Base-by-base conservation (phyloP, 2,329 filamentous ascomycete genomes). In the Colletotrichum sp. region DNA sequence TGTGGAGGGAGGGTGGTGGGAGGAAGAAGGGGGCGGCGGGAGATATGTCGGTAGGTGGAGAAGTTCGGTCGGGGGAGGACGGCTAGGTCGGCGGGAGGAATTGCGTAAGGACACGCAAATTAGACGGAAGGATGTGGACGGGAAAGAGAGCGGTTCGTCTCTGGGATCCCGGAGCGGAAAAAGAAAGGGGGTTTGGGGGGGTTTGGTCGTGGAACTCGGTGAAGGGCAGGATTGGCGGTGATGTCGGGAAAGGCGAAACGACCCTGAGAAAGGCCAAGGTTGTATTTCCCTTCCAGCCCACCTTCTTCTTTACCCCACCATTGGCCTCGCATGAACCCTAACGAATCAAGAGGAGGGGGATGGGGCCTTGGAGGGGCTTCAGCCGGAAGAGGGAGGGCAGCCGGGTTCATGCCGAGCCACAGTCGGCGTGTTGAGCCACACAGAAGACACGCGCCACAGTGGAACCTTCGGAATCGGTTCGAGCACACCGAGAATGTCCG, bases 231-330 rank as follows among this genome's bases (percentile, higher is more conserved):
- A 75, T 66, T 62, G 72, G 72, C 72, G 72, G 68, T 75, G 72
- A 66, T 75, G 68, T 49, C 34, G 63, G 69, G 64, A 69, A 69
- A 65, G 59, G 30, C 73, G 65, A 69, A 69, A 69, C 74, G 70
- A 52, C 57, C 36, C 49, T 49, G 64, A 74, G 74, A 71, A 75
- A 75, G 72, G 72, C 72, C 72, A 75, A 75, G 68, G 72, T 75
- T 75, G 72, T 68, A 71, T 67, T 66, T 71, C 52, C 59, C 70
- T 70, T 69, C 34, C 72, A 62, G 62, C 52, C 52, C 36, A 57
- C 12, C 39, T 16, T 64, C 30, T 6, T 59, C 30, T 10, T 59
- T 28, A 59, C 73, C 73, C 73, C 70, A 69, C 73, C 70, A 75
- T 63, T 34, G 36, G 62, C 66, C 66, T 66, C 62, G 62, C 65